phyloP scores from a whole-genome alignment of 257 asterid species.

The Solanum acaule region DNA sequence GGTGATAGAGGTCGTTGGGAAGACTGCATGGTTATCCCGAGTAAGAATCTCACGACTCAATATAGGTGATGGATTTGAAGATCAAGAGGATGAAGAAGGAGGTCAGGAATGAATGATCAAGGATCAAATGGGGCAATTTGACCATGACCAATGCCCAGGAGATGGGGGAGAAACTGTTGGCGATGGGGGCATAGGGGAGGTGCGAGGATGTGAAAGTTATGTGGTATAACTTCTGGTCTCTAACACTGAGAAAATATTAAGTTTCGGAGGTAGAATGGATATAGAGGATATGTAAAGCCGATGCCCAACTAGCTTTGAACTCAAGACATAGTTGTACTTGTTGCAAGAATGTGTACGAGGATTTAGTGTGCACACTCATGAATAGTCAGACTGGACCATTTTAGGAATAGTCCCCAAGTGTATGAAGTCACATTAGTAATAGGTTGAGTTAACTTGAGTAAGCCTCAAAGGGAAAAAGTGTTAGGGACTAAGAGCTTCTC shows the following conservation, averaged over 20 bases:
- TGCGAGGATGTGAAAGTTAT: not conserved
- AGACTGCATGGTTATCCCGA: not conserved
- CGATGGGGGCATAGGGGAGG: not conserved
- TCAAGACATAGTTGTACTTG: not conserved
- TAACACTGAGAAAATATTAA: not conserved
- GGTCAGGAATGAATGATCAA: too few relatives aligned
- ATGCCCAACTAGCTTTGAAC: not conserved
- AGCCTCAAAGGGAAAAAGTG: not conserved
- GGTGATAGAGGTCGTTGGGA: not conserved
- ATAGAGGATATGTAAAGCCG: not conserved
- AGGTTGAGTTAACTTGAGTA: not conserved
- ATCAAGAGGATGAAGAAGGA: too few relatives aligned
- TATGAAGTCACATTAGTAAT: not conserved
- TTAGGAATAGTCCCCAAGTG: not conserved
- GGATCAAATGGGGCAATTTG: not conserved
- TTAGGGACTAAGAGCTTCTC: not conserved
- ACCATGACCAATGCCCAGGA: not conserved
- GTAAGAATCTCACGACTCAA: too few relatives aligned
- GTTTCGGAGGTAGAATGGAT: not conserved
- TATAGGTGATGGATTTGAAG: too few relatives aligned
- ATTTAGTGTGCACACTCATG: not conserved
- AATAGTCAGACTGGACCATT: not conserved
- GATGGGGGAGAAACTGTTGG: not conserved
- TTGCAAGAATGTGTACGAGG: not conserved
- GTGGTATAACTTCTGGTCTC: not conserved